Conservation (phyloP, 2,329 filamentous ascomycete genomes). For the Epicoccum sorghinum region DNA sequence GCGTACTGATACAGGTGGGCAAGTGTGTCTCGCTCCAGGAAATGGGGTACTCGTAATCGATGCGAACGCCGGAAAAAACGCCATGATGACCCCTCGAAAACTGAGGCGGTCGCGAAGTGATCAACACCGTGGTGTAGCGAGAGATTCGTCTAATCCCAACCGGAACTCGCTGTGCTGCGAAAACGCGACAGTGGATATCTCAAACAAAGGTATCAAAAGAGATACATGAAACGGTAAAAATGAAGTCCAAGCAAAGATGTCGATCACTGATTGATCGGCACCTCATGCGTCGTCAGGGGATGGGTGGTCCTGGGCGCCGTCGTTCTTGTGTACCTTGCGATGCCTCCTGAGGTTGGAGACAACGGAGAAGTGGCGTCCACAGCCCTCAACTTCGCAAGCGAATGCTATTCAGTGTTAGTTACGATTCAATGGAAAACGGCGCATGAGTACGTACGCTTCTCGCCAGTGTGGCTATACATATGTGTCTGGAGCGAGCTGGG, state of each 20-base stretch:
- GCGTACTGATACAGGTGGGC: conserved; percentile 41
- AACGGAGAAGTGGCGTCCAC: conserved; percentile 94
- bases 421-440: neutral
- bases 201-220: conserved; percentile 35
- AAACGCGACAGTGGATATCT: conserved; percentile 47
- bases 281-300: conserved; percentile 55
- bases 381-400: conserved; percentile 91
- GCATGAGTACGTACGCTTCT: conserved; percentile 78
- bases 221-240: conserved; percentile 22
- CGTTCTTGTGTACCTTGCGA: conserved; percentile 92
- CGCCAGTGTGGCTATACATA: conserved; percentile 98
- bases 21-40: conserved; percentile 25
- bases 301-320: conserved; percentile 55
- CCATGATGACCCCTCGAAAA: conserved; percentile 21
- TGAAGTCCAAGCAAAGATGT: conserved; percentile 24
- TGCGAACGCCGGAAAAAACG: conserved; percentile 30
- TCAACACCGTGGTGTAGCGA: conserved; percentile 30
- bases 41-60: conserved; percentile 35
- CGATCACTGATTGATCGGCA: conserved; percentile 34
- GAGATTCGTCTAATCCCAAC: conserved; percentile 37
- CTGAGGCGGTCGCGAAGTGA: conserved; percentile 3
- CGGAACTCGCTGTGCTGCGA: conserved; percentile 30
- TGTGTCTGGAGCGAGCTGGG: conserved; percentile 95
- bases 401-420: conserved; percentile 67
- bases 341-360: conserved; percentile 94